phyloP scores from a whole-genome alignment of 805 yeast species.

The Maudiozyma saulgeensis region DNA sequence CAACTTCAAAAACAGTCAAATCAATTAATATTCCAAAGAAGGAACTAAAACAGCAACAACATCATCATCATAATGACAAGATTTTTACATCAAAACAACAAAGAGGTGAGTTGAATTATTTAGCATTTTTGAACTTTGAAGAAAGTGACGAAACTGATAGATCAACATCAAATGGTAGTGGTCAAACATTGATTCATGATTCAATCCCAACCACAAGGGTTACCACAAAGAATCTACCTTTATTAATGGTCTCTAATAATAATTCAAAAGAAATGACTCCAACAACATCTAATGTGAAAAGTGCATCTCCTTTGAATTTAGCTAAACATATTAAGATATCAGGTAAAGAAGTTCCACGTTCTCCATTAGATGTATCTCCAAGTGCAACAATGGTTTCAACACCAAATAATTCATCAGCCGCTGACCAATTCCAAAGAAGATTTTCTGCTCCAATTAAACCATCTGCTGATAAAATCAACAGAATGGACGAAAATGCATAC shows the following conservation, averaged over 20 bases:
- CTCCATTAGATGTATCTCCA: constrained; percentile 6
- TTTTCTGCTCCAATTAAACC: constrained; percentile 2
- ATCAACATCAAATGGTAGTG: constrained; percentile 1
- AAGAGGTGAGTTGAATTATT: constrained; percentile 2
- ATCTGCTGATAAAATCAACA: not conserved
- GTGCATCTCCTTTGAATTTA: not conserved
- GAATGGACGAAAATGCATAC: not conserved
- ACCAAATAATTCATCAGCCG: constrained; percentile 1
- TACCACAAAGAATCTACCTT: not conserved
- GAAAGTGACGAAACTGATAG: constrained; percentile 2
- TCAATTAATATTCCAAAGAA: not conserved
- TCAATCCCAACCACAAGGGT: not conserved
- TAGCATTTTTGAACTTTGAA: constrained; percentile 6
- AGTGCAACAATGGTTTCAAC: constrained; percentile 5
- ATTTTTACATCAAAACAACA: not conserved
- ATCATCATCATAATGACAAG: not conserved
- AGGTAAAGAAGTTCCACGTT: not conserved
- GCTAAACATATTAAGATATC: not conserved
- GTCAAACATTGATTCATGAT: not conserved
- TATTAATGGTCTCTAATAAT: not conserved
- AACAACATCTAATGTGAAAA: not conserved
- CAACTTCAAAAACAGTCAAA: not conserved
- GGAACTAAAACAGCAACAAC: not conserved
- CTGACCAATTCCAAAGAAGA: constrained; percentile 1
- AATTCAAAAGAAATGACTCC: constrained; percentile 1